These are phyloP conservation scores for Malassezia brasiliensis DNA, from an alignment of 1,284 basidiomycete genomes.

Conservation along the genomic window DNA sequence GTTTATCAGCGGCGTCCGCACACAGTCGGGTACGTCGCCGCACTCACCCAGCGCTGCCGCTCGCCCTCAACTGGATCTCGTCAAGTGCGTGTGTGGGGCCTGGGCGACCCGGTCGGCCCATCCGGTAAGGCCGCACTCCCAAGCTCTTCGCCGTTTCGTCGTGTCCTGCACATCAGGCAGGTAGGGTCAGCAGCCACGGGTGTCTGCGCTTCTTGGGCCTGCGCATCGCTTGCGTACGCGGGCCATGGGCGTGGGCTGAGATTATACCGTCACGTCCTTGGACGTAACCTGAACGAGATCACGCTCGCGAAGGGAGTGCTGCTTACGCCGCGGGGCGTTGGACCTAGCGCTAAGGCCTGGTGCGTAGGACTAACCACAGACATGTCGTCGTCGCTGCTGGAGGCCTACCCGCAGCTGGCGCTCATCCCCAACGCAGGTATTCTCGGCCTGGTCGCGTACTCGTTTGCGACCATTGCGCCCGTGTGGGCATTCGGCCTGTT, in stretches of 20 bases:
- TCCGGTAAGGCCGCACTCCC: slow-evolving; percentile 17
- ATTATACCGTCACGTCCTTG: slow-evolving; percentile 24
- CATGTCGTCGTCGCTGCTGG: slow-evolving; percentile 46
- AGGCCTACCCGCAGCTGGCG: slow-evolving; percentile 46
- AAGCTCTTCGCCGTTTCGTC: not conserved
- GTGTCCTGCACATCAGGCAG: slow-evolving; percentile 21
- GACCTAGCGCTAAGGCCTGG: not conserved
- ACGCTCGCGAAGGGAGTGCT: slow-evolving; percentile 49
- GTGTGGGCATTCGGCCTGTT: slow-evolving; percentile 46
- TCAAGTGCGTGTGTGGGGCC: slow-evolving; percentile 41
- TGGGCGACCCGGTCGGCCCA: not conserved
- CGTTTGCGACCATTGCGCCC: slow-evolving; percentile 40
- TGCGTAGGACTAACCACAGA: slow-evolving; percentile 23
- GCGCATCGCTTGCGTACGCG: not conserved
- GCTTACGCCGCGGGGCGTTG: slow-evolving; percentile 18
- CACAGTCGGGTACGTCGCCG: slow-evolving; percentile 36
- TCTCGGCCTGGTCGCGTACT: slow-evolving; percentile 41
- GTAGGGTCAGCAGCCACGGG: slow-evolving; percentile 19
- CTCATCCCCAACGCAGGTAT: slow-evolving; percentile 45
- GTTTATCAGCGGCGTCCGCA: slow-evolving; percentile 44
- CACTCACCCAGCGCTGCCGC: slow-evolving; percentile 28
- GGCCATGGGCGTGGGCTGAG: slow-evolving; percentile 16
- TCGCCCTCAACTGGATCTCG: slow-evolving; percentile 47
- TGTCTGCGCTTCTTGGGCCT: not conserved
- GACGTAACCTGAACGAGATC: slow-evolving; percentile 47